Percentiles rank a stretch among this genome's conserved stretches.
Conservation (phyloP, 73 alveolate species). For the Paramecium sexaurelia region DNA sequence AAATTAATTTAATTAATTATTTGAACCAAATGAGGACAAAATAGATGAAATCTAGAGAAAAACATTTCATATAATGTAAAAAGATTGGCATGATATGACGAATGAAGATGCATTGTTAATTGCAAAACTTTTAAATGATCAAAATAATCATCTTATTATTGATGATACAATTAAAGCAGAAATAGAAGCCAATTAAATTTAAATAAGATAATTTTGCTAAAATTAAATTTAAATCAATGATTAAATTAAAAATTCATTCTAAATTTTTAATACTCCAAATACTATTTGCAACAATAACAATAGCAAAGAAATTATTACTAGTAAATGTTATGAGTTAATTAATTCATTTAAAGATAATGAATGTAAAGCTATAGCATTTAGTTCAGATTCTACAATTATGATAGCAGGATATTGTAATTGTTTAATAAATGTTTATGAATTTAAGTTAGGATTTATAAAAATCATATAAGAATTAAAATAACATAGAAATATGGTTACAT, state of each 20-base stretch:
- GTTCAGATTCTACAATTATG: neutral
- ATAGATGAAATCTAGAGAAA: neutral
- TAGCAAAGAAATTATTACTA: neutral
- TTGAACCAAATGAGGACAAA: neutral
- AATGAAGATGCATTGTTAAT: neutral
- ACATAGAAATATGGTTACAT: neutral
- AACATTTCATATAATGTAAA: neutral
- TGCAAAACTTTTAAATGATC: neutral
- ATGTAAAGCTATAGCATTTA: neutral
- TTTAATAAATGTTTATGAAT: neutral
- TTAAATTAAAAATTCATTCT: neutral
- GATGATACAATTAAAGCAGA: neutral
- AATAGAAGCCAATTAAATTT: neutral
- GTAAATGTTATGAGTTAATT: neutral
- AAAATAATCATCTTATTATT: neutral
- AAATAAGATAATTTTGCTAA: neutral
- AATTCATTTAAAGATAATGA: neutral
- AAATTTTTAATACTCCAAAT: neutral
- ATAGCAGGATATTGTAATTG: neutral
- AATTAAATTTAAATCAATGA: neutral
- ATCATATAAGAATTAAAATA: neutral
- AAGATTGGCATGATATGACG: neutral
- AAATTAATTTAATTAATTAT: neutral
- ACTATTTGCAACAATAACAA: neutral
- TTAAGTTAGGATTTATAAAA: neutral